Evolutionary conservation across 2,329 filamentous ascomycete species (phyloP), one percentile per base, ranked within the genome.

Genomic region (Neobulgaria alba): DNA sequence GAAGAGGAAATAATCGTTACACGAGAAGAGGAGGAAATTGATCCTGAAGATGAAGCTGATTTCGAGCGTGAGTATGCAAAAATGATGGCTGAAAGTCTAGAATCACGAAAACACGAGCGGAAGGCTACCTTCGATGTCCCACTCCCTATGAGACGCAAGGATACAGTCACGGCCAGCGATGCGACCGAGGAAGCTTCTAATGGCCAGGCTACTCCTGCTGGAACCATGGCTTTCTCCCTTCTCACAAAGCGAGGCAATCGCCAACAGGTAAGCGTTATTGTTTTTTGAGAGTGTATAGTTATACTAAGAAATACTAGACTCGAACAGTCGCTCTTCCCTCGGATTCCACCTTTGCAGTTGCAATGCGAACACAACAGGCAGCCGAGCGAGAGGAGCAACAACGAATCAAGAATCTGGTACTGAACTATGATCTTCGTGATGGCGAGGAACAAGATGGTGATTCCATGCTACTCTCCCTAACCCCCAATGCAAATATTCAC

Each of bases 31-130:
- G 87, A 95, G 59, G 77, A 90, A 54, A 74, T 89, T 42, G 89
- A 98, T 51, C 89, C 90, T 0, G 89, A 95, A 64, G 87, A 83
- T 30, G 92, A 98, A 57, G 92, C 90, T 5, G 92, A 98, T 31
- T 98, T 98, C 60, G 93, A 98, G 59, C 85, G 90, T 54, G 92
- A 96, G 63, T 92, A 95, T 61, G 89, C 92, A 29, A 95, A 94
- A 63, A 85, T 98, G 77, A 96, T 98, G 90, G 77, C 89, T 37
- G 92, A 98, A 63, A 95, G 90, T 65, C 68, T 95, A 55, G 92
- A 98, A 53, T 93, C 90, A 3, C 79, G 92, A 54, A 95, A 95
- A 56, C 94, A 95, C 53, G 92, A 98, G 58, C 85, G 92, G 47
- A 95, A 95, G 64, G 79, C 85, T 19, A 74, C 92, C 38, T 95